Conservation (phyloP, 352 stramenopile genomes). For the Phytophthora syringae region DNA sequence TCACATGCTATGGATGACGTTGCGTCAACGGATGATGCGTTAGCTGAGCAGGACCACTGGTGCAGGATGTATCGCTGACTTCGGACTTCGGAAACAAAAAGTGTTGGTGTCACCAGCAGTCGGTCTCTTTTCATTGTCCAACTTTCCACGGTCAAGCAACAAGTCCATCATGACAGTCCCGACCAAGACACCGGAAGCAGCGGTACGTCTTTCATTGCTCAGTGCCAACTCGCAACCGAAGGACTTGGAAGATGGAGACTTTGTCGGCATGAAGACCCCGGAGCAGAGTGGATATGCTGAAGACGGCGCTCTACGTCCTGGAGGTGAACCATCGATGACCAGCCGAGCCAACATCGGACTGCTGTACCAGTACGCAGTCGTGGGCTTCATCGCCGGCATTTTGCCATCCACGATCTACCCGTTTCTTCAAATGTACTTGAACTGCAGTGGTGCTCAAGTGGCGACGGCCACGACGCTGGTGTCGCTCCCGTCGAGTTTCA, state of each 20-base stretch:
- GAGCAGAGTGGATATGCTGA: constrained; percentile 36
- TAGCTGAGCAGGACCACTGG: too few species aligned
- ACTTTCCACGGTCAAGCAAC: constrained; percentile 19
- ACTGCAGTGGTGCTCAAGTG: constrained; percentile 39
- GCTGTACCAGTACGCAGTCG: constrained; percentile 47
- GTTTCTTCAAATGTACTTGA: constrained; percentile 55
- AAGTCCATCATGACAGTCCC: constrained; percentile 15
- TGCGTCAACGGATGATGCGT: constrained; percentile 12
- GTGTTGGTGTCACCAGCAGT: too few species aligned
- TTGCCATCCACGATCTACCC: constrained; percentile 45
- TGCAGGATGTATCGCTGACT: too few species aligned
- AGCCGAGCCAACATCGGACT: constrained; percentile 40
- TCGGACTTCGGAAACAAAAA: too few species aligned
- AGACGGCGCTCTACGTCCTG: constrained; percentile 46
- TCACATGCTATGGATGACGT: too few species aligned
- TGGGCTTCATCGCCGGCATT: constrained; percentile 49
- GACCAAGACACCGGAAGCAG: constrained; percentile 18
- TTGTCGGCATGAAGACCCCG: constrained; percentile 30
- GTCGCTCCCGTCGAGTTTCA: constrained; percentile 56
- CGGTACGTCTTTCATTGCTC: constrained; percentile 31
- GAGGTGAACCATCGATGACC: constrained; percentile 40
- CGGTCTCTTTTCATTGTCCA: constrained; percentile 20
- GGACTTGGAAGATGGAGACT: constrained; percentile 33
- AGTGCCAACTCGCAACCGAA: constrained; percentile 24
- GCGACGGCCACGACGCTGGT: constrained; percentile 47